Percentiles rank a stretch among this genome's conserved stretches.
phyloP scores from a whole-genome alignment of 768 basidiomycete genomes.

The Suillus clintonianus region DNA sequence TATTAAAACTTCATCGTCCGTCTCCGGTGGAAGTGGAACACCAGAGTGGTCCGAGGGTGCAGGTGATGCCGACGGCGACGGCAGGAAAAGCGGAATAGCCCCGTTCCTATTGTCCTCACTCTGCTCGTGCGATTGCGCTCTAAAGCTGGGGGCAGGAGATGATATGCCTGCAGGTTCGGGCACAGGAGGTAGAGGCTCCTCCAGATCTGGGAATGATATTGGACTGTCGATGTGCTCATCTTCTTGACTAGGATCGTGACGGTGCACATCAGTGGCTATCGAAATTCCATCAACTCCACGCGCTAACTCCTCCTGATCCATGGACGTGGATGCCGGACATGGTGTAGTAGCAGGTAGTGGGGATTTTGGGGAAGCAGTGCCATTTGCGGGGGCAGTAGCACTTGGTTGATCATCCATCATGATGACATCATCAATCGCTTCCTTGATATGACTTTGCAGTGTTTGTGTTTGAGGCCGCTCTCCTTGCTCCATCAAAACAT shows the following conservation, averaged over 20 bases:
- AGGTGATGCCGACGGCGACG: constrained; percentile 44
- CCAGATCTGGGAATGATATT: constrained; percentile 10
- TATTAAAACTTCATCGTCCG: constrained; percentile 18
- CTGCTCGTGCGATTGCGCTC: constrained; percentile 13
- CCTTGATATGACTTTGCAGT: not conserved
- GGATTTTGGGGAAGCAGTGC: not conserved
- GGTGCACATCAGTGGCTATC: constrained; percentile 17
- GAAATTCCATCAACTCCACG: constrained; percentile 23
- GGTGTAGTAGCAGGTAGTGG: not conserved
- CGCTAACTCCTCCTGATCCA: constrained; percentile 1
- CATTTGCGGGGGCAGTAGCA: not conserved
- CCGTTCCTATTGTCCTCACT: constrained; percentile 13
- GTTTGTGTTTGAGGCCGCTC: not conserved
- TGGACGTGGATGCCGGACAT: not conserved
- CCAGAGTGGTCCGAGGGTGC: not conserved
- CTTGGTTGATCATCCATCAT: not conserved
- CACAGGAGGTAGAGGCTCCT: constrained; percentile 10
- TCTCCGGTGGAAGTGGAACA: constrained; percentile 19
- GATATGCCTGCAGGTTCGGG: constrained; percentile 3
- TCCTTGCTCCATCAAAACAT: not conserved
- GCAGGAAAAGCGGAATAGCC: constrained; percentile 48
- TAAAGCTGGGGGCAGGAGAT: constrained; percentile 7
- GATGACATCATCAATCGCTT: not conserved
- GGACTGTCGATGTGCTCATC: constrained; percentile 26
- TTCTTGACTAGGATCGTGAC: constrained; percentile 1